phyloP scores from a whole-genome alignment of 208 protist species.

The Crithidia thermophila region DNA sequence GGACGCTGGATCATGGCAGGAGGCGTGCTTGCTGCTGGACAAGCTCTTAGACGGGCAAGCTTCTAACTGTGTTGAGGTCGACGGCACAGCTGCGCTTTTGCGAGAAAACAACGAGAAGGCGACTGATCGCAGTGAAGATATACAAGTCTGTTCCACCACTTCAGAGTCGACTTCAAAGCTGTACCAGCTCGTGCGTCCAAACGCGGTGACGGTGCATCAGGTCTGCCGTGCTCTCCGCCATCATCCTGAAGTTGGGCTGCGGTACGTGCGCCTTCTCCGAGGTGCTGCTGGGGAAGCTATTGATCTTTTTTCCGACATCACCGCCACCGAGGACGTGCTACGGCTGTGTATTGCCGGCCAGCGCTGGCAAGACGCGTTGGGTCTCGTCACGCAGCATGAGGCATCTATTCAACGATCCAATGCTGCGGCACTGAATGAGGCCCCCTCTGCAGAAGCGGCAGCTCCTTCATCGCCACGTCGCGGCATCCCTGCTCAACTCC shows the following conservation, averaged over 20 bases:
- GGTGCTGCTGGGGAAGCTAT: slow-evolving; percentile 28
- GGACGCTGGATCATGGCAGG: slow-evolving; percentile 33
- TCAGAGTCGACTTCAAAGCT: background rate
- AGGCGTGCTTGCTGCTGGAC: slow-evolving; percentile 57
- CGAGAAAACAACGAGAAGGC: too few species aligned
- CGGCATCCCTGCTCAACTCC: background rate
- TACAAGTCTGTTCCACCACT: too few species aligned
- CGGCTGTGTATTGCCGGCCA: slow-evolving; percentile 43
- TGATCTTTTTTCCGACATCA: slow-evolving; percentile 22
- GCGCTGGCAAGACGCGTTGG: slow-evolving; percentile 61
- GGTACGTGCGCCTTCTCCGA: slow-evolving; percentile 41
- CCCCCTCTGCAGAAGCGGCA: background rate
- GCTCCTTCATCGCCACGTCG: background rate
- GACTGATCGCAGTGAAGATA: too few species aligned
- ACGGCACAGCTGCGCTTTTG: too few species aligned
- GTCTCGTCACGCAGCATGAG: slow-evolving; percentile 25
- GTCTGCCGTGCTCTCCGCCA: slow-evolving; percentile 40
- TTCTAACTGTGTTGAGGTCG: too few species aligned
- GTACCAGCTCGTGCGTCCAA: slow-evolving; percentile 32
- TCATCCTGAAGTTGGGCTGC: slow-evolving; percentile 20
- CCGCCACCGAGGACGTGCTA: slow-evolving; percentile 40
- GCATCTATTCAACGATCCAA: background rate
- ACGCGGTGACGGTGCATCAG: slow-evolving; percentile 69
- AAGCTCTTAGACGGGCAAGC: slow-evolving; percentile 16
- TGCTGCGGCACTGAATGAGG: background rate